Evolutionary conservation across 2,329 filamentous ascomycete genomes (phyloP).

Genomic region (Cryphonectria nitschkei): DNA sequence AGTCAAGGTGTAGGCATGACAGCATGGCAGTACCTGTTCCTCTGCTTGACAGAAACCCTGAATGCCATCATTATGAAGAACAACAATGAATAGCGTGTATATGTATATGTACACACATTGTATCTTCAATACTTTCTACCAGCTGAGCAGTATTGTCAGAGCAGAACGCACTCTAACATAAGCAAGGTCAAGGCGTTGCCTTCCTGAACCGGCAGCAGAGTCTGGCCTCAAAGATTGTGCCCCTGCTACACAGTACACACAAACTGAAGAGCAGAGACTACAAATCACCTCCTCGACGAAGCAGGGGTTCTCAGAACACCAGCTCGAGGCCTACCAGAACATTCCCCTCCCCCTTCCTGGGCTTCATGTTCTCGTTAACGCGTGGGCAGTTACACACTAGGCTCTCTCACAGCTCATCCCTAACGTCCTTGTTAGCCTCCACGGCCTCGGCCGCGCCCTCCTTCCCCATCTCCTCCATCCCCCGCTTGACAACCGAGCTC

Average conservation of each 20-base stretch:
- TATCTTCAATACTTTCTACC: no score
- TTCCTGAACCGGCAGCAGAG: background rate
- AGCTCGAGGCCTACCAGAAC: background rate
- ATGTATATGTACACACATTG: no score
- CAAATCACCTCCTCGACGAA: background rate
- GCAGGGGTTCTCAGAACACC: background rate
- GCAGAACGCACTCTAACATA: background rate
- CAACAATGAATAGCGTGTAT: no score
- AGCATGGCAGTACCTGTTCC: no score
- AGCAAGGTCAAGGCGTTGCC: background rate
- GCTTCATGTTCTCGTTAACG: background rate
- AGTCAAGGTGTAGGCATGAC: no score
- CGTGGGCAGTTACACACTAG: background rate
- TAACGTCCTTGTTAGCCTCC: conserved; percentile 37
- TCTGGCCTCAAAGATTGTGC: background rate
- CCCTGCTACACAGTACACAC: background rate
- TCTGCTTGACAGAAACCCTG: no score
- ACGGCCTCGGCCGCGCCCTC: conserved; percentile 36
- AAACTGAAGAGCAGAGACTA: background rate
- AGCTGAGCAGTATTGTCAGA: background rate
- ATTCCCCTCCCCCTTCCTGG: background rate
- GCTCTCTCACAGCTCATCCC: background rate
- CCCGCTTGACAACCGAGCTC: conserved; percentile 66
- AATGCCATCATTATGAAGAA: no score
- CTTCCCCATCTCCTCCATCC: conserved; percentile 43